Percentiles rank a stretch among this genome's conserved stretches.
These are phyloP conservation scores for Vanrija humicola DNA, from an alignment of 1,284 basidiomycete genomes.

Conservation along the genomic window DNA sequence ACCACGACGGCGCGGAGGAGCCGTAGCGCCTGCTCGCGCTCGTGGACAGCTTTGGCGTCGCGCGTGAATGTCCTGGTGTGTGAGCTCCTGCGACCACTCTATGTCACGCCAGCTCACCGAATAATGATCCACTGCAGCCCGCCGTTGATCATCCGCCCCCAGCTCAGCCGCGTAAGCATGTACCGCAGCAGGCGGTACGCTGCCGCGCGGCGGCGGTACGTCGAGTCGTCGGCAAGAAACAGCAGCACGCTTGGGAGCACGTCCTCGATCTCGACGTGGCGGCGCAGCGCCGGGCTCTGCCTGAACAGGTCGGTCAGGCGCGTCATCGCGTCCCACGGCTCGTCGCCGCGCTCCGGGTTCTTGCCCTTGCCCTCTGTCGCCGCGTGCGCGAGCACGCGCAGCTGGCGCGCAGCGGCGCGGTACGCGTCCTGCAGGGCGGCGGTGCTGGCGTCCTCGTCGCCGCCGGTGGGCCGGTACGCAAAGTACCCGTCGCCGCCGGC, in stretches of 20 bases:
- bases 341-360: conserved; percentile 26
- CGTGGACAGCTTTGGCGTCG: conserved; percentile 71
- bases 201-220: conserved; percentile 71
- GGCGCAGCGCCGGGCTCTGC: conserved; percentile 68
- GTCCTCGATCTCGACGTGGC: conserved; percentile 67
- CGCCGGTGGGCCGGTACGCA: neutral
- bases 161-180: conserved; percentile 59
- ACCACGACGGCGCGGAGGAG: conserved; percentile 77
- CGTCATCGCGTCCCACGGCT: conserved; percentile 53
- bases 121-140: conserved; percentile 85
- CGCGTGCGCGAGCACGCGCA: conserved; percentile 16
- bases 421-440: conserved; percentile 14
- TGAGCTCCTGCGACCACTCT: neutral
- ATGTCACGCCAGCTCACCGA: too few species aligned
- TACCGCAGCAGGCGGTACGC: conserved; percentile 85
- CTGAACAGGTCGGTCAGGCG: conserved; percentile 68
- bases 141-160: conserved; percentile 37
- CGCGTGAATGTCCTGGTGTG: conserved; percentile 68
- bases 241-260: conserved; percentile 71
- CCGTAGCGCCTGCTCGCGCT: conserved; percentile 93
- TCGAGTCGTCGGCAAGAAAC: conserved; percentile 69
- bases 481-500: neutral
- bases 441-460: conserved; percentile 1
- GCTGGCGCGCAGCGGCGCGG: conserved; percentile 20
- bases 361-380: conserved; percentile 23